phyloP scores from a whole-genome alignment of 2,329 filamentous ascomycete species.

The Phialophora chinensis region DNA sequence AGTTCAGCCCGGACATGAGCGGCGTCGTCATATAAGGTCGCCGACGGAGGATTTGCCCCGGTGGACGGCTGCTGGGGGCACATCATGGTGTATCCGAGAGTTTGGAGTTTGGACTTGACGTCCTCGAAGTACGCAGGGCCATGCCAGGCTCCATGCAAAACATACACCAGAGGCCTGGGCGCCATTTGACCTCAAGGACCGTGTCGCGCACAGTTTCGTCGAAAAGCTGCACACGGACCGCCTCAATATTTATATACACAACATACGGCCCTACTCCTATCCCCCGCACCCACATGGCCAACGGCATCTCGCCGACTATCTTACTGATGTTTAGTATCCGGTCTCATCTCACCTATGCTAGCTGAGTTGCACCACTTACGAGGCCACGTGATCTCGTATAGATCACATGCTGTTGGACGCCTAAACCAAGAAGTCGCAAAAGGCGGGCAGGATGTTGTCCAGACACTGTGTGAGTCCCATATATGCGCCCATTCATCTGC shows the following conservation, averaged over 20 bases:
- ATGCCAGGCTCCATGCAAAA: slow-evolving; percentile 49
- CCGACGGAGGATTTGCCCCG: slow-evolving; percentile 1
- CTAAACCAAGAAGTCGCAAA: neutral
- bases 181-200: neutral
- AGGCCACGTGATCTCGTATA: slow-evolving; percentile 9
- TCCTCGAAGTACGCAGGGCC: slow-evolving; percentile 41
- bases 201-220: neutral
- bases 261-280: too few species aligned
- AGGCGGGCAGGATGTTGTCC: neutral
- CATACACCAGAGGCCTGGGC: slow-evolving; percentile 45
- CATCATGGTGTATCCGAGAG: slow-evolving; percentile 15
- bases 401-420: slow-evolving; percentile 3
- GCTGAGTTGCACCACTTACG: too few species aligned
- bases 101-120: slow-evolving; percentile 14
- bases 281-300: neutral
- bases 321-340: neutral
- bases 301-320: neutral
- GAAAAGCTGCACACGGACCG: neutral
- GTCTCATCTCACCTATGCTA: neutral
- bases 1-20: slow-evolving; percentile 14
- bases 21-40: slow-evolving; percentile 24
- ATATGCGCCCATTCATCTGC: neutral
- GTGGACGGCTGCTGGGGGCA: slow-evolving; percentile 21
- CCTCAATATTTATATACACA: neutral
- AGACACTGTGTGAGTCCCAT: neutral